phyloP scores from a whole-genome alignment of 805 yeast genomes.

The Nakazawaea ambrosiae region DNA sequence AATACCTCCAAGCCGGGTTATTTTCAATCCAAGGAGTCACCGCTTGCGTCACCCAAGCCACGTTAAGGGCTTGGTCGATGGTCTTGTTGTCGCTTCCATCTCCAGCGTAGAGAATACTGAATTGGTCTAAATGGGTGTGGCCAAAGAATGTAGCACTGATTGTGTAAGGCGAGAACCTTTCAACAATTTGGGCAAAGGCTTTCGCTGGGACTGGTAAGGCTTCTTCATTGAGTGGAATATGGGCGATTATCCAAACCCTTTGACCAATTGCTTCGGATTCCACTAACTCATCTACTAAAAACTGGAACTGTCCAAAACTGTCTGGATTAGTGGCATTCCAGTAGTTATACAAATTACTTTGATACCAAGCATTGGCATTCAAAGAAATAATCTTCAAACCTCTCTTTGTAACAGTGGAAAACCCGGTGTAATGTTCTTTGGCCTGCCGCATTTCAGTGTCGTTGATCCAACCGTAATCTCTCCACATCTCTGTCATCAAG shows the following conservation, averaged over 20 bases:
- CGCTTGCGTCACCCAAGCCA: conserved; percentile 62
- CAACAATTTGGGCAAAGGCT: conserved; percentile 48
- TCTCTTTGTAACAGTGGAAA: conserved; percentile 43
- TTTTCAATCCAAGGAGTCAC: conserved; percentile 53
- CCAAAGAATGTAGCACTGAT: conserved; percentile 67
- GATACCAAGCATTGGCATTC: conserved; percentile 65
- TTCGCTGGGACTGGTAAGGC: conserved; percentile 57
- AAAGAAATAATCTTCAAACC: conserved; percentile 57
- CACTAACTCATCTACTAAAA: conserved; percentile 52
- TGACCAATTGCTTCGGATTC: conserved; percentile 50
- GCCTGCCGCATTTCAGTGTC: conserved; percentile 25
- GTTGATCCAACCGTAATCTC: conserved; percentile 38
- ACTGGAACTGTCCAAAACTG: conserved; percentile 56
- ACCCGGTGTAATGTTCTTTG: conserved; percentile 53
- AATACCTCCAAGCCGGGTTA: conserved; percentile 71
- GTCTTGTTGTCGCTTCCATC: conserved; percentile 33
- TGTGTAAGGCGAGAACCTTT: conserved; percentile 62
- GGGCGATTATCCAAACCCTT: conserved; percentile 67
- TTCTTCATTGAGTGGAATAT: conserved; percentile 54
- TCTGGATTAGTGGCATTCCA: conserved; percentile 48
- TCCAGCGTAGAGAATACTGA: conserved; percentile 47
- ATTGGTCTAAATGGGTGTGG: conserved; percentile 66
- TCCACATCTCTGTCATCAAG: conserved; percentile 41
- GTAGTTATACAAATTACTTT: conserved; percentile 52
- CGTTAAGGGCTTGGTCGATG: conserved; percentile 39